Percentiles rank a stretch among this genome's conserved stretches.
Conservation (phyloP, 2,329 filamentous ascomycete genomes). For the Pseudocercospora musae region DNA sequence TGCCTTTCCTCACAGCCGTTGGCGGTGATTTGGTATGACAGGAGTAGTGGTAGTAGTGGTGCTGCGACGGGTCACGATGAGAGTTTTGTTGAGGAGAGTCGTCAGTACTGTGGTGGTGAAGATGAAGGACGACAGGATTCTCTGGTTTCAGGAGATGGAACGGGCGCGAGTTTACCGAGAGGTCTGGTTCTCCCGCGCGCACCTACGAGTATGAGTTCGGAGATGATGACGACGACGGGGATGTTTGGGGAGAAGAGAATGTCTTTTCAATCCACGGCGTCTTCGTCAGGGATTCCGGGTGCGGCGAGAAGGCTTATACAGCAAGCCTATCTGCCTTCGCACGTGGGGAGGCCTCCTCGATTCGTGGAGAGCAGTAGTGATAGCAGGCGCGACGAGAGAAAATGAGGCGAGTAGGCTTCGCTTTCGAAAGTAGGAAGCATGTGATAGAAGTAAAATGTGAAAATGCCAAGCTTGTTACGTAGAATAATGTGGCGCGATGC, state of each 20-base stretch:
- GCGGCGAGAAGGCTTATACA: not conserved
- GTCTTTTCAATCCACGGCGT: not conserved
- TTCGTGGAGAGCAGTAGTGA: not conserved
- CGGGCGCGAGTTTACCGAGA: not conserved
- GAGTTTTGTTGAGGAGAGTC: no score
- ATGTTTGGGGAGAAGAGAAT: not conserved
- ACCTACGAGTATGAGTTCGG: not conserved
- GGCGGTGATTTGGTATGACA: not conserved
- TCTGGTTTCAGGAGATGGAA: not conserved
- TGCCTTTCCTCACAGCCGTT: not conserved
- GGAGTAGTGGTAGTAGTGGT: no score
- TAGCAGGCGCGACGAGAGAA: not conserved
- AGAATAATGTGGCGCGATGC: no score
- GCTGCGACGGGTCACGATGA: not conserved
- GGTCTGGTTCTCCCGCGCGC: not conserved
- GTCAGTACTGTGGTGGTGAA: not conserved
- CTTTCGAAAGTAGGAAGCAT: not conserved
- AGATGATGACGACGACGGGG: not conserved
- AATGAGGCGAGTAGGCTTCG: not conserved
- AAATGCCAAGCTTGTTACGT: not conserved
- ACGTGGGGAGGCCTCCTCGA: not conserved
- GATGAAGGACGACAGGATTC: not conserved
- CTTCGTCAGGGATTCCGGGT: not conserved
- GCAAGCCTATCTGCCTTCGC: not conserved
- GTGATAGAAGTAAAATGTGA: not conserved